Evolutionary conservation across 139 green algal species (phyloP).

Genomic region (Raphidocelis subcapitata): DNA sequence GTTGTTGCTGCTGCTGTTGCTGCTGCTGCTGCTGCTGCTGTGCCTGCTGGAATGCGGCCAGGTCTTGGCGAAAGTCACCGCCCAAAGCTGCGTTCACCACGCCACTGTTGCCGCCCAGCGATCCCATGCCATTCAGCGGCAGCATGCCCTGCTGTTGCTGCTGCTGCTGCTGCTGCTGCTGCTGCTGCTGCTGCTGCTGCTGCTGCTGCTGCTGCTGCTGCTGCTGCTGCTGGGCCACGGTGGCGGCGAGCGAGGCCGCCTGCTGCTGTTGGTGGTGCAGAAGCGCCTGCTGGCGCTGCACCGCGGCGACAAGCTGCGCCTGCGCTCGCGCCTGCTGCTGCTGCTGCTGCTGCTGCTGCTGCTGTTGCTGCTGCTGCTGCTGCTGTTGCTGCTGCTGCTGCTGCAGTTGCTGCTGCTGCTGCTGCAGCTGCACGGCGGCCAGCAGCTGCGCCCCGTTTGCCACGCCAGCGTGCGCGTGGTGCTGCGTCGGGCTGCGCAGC

Average conservation of each 20-base stretch:
- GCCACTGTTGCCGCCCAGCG: background rate
- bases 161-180: background rate
- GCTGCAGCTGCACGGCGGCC: no score
- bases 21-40: no score
- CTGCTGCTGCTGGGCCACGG: constrained; percentile 1
- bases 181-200: background rate
- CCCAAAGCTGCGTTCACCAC: no score
- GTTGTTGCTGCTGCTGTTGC: background rate
- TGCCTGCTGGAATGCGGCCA: no score
- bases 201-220: background rate
- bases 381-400: background rate
- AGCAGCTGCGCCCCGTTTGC: no score
- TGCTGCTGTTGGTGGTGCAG: background rate
- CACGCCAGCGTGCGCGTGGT: no score
- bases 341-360: background rate
- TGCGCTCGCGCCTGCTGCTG: background rate
- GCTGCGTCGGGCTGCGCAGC: background rate
- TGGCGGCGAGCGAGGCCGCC: no score
- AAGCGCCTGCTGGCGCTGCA: background rate
- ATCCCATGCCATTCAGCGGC: background rate
- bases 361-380: background rate
- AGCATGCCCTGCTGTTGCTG: background rate
- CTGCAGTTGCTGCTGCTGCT: background rate
- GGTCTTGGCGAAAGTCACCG: no score
- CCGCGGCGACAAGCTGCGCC: background rate